These are phyloP conservation scores for Rhizopogon salebrosus DNA, from an alignment of 768 basidiomycete species.

Conservation along the genomic window DNA sequence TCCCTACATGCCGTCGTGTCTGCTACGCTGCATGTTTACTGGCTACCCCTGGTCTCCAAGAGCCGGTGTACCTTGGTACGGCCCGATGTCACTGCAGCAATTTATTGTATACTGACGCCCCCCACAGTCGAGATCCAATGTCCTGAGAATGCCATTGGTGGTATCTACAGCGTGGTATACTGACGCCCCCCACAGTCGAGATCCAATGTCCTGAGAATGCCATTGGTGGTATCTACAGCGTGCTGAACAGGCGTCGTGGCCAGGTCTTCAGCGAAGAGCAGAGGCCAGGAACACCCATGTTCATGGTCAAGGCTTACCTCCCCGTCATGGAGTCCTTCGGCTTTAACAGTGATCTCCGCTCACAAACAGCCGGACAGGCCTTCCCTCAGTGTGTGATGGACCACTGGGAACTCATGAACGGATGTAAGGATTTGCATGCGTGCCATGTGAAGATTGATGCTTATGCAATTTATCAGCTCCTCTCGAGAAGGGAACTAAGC, in stretches of 20 bases:
- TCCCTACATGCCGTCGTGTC: constrained; percentile 94
- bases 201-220: constrained; percentile 97
- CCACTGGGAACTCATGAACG: constrained; percentile 85
- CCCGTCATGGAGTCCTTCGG: constrained; percentile 93
- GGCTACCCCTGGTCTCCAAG: constrained; percentile 87
- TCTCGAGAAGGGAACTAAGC: constrained; percentile 87
- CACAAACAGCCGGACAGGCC: constrained; percentile 91
- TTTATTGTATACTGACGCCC: constrained; percentile 8
- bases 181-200: constrained; percentile 60
- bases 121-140: constrained; percentile 90
- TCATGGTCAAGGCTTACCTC: constrained; percentile 96
- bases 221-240: constrained; percentile 95
- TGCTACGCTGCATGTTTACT: constrained; percentile 94
- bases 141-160: constrained; percentile 95
- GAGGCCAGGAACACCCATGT: constrained; percentile 96
- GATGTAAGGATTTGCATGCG: constrained; percentile 46
- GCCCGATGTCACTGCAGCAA: not conserved
- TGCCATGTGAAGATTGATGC: not conserved
- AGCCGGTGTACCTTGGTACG: constrained; percentile 90
- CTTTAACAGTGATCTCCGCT: constrained; percentile 94
- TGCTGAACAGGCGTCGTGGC: constrained; percentile 94
- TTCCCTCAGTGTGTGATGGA: constrained; percentile 97
- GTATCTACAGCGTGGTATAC: constrained; percentile 90
- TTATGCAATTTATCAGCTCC: constrained; percentile 42
- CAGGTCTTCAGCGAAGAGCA: constrained; percentile 99